phyloP scores from a whole-genome alignment of 2,329 filamentous ascomycete species.

The Neurospora sp. region DNA sequence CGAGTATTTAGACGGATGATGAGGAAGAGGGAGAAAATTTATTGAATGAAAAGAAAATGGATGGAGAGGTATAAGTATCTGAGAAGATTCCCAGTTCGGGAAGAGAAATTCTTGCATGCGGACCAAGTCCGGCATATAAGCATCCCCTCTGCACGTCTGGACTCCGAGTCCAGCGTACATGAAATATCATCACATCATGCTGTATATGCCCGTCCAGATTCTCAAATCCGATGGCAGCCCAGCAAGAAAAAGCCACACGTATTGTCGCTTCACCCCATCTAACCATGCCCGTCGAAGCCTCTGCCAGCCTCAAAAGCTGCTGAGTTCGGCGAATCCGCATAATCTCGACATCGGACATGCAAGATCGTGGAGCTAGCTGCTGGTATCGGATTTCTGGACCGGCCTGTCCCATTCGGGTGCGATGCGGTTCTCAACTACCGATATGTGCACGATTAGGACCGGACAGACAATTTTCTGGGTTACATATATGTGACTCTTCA shows the following conservation, averaged over 20 bases:
- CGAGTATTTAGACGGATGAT: not conserved
- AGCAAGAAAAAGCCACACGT: not conserved
- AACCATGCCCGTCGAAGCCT: not conserved
- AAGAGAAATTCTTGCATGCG: not conserved
- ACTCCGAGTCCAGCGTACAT: not conserved
- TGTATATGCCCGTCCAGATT: not conserved
- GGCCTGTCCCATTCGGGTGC: not conserved
- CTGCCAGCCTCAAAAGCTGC: not conserved
- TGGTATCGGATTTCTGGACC: not conserved
- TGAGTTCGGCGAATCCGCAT: not conserved
- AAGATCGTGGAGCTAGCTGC: not conserved
- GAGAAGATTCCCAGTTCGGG: not conserved
- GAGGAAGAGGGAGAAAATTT: not conserved
- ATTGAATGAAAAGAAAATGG: not conserved
- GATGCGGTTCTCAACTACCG: not conserved
- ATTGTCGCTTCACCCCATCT: not conserved
- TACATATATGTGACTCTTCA: not conserved
- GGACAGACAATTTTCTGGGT: not conserved
- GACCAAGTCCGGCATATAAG: not conserved
- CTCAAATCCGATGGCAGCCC: not conserved
- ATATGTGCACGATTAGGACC: not conserved
- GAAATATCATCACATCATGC: not conserved
- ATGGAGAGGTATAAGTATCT: not conserved
- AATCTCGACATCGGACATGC: not conserved
- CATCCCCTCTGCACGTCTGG: not conserved